These are phyloP conservation scores for Phytophthora citricola DNA, from an alignment of 352 stramenopile genomes.

Conservation along the genomic window DNA sequence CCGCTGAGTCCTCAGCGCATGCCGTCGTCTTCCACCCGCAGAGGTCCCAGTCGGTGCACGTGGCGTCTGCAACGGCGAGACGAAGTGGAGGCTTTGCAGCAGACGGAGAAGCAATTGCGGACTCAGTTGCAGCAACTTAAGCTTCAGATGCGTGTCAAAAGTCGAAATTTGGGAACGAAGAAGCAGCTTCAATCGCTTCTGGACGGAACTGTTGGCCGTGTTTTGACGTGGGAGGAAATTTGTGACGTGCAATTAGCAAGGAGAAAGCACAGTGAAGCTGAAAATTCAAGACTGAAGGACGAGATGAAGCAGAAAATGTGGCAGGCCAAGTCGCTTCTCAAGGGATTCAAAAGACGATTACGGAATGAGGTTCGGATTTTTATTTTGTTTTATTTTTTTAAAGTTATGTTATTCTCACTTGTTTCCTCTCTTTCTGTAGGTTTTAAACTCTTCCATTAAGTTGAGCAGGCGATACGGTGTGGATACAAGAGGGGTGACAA, in stretches of 20 bases:
- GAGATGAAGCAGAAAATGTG: slow-evolving; percentile 9
- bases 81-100: slow-evolving; percentile 12
- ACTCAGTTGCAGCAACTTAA: slow-evolving; percentile 23
- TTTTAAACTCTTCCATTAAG: slow-evolving; percentile 26
- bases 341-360: slow-evolving; percentile 27
- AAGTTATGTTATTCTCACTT: neutral
- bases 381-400: slow-evolving; percentile 1
- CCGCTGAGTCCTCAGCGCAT: neutral
- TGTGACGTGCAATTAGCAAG: slow-evolving; percentile 12
- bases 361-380: slow-evolving; percentile 22
- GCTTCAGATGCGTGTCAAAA: slow-evolving; percentile 4
- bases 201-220: neutral
- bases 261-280: slow-evolving; percentile 13
- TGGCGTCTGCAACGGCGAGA: slow-evolving; percentile 21
- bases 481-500: slow-evolving; percentile 17
- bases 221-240: slow-evolving; percentile 22
- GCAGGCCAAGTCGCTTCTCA: slow-evolving; percentile 23
- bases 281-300: slow-evolving; percentile 24
- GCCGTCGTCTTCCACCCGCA: neutral
- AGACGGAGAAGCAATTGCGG: slow-evolving; percentile 14
- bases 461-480: slow-evolving; percentile 19
- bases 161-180: neutral
- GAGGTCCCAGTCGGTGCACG: slow-evolving; percentile 1
- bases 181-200: neutral
- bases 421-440: slow-evolving; percentile 11